Conservation (phyloP, 305 asterid species). For the Fraxinus sp. region DNA sequence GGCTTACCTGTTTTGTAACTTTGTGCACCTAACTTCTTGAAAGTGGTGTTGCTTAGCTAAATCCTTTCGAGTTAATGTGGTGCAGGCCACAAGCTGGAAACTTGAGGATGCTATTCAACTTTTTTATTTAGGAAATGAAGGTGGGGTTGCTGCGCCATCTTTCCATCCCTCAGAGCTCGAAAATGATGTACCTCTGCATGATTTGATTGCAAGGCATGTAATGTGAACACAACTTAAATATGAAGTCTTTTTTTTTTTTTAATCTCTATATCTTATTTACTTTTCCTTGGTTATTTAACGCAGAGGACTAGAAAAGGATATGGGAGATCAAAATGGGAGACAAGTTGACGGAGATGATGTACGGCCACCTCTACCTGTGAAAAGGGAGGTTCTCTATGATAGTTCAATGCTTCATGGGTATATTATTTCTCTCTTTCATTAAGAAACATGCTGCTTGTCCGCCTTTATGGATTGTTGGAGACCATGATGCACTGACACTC, state of each 20-base stretch:
- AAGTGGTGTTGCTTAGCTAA: not conserved
- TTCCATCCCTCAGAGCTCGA: conserved; percentile 40
- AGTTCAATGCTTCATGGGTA: conserved; percentile 64
- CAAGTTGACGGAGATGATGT: conserved; percentile 57
- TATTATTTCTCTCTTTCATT: conserved; percentile 18
- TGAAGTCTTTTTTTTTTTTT: conserved; percentile 1
- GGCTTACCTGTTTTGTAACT: not conserved
- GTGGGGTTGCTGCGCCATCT: conserved; percentile 43
- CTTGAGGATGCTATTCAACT: conserved; percentile 99
- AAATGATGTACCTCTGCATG: conserved; percentile 44
- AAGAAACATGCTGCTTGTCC: not conserved
- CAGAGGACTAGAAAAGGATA: conserved; percentile 52
- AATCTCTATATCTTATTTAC: conserved; percentile 3
- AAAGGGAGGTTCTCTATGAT: conserved; percentile 89
- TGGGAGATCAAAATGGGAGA: conserved; percentile 39
- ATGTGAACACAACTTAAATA: conserved; percentile 11
- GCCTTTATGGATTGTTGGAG: not conserved
- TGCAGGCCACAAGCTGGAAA: conserved; percentile 95
- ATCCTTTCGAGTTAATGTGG: conserved; percentile 22
- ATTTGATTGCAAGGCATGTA: conserved; percentile 55
- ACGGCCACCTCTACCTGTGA: conserved; percentile 92
- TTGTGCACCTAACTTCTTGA: not conserved
- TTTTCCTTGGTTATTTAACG: not conserved
- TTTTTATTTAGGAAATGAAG: conserved; percentile 80
- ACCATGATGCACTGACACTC: not conserved